Percentiles rank a stretch among this genome's conserved stretches.
phyloP scores from a whole-genome alignment of 2,329 filamentous ascomycete species.

The Fusarium veterinarium region DNA sequence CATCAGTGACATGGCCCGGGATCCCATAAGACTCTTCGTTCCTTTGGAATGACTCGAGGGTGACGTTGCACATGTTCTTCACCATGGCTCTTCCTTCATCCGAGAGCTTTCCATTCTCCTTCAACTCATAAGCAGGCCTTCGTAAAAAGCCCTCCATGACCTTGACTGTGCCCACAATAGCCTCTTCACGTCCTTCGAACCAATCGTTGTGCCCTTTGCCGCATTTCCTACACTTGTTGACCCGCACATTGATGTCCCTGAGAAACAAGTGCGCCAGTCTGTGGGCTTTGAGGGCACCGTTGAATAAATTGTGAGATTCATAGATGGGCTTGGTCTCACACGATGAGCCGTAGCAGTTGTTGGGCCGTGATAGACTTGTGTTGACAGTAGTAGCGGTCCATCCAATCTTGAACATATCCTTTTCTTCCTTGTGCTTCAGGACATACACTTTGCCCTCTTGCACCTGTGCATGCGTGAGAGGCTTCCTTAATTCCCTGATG shows the following conservation, averaged over 20 bases:
- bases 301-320: conserved; percentile 4
- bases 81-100: background rate
- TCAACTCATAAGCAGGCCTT: conserved; percentile 10
- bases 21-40: background rate
- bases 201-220: conserved; percentile 12
- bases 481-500: background rate
- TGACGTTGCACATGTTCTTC: conserved; percentile 11
- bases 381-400: background rate
- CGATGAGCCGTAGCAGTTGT: conserved; percentile 13
- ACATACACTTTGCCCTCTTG: conserved; percentile 14
- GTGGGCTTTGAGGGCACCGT: conserved; percentile 13
- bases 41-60: background rate
- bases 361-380: background rate
- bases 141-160: conserved; percentile 23
- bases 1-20: background rate
- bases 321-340: background rate
- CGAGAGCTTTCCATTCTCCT: background rate
- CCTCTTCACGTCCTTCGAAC: background rate
- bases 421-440: background rate
- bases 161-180: conserved; percentile 1
- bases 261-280: conserved; percentile 6
- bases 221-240: conserved; percentile 7
- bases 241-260: background rate
- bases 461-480: background rate
- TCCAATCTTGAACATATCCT: conserved; percentile 18